Evolutionary conservation across 352 stramenopile species (phyloP).

Genomic region (Globisporangium ultimum): DNA sequence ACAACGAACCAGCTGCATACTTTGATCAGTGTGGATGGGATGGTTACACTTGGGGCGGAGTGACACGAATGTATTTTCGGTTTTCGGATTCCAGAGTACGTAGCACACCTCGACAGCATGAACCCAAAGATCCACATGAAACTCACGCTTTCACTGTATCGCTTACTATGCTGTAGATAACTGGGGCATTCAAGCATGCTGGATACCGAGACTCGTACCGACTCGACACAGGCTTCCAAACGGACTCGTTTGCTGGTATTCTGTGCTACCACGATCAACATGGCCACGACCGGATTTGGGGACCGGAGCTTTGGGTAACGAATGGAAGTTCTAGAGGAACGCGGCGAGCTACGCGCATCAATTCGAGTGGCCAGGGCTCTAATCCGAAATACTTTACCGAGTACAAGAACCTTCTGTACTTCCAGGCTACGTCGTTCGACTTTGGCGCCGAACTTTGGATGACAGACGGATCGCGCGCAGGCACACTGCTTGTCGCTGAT

Average conservation of each 20-base stretch:
- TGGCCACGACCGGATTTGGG: constrained; percentile 16
- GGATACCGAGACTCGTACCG: constrained; percentile 69
- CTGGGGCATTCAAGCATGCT: constrained; percentile 83
- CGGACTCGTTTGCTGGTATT: constrained; percentile 67
- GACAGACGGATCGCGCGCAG: constrained; percentile 49
- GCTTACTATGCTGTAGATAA: constrained; percentile 26
- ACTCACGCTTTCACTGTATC: background rate
- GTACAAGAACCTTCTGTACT: constrained; percentile 48
- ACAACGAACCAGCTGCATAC: constrained; percentile 57
- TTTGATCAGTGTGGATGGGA: constrained; percentile 85
- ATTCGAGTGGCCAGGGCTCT: constrained; percentile 16
- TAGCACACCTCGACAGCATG: background rate
- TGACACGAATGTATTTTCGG: constrained; percentile 65
- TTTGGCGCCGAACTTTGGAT: constrained; percentile 76
- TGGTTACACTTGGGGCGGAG: constrained; percentile 67
- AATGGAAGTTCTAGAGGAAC: constrained; percentile 75
- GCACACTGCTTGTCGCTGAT: constrained; percentile 57
- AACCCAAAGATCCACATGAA: background rate
- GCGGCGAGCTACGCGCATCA: constrained; percentile 49
- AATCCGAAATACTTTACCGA: constrained; percentile 38
- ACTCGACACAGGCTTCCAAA: constrained; percentile 44
- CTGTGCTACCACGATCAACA: constrained; percentile 53
- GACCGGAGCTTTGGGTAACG: constrained; percentile 76
- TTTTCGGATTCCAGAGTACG: constrained; percentile 77
- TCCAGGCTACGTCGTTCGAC: constrained; percentile 51